phyloP scores from a whole-genome alignment of 805 yeast genomes.

The Candida nanaspora region DNA sequence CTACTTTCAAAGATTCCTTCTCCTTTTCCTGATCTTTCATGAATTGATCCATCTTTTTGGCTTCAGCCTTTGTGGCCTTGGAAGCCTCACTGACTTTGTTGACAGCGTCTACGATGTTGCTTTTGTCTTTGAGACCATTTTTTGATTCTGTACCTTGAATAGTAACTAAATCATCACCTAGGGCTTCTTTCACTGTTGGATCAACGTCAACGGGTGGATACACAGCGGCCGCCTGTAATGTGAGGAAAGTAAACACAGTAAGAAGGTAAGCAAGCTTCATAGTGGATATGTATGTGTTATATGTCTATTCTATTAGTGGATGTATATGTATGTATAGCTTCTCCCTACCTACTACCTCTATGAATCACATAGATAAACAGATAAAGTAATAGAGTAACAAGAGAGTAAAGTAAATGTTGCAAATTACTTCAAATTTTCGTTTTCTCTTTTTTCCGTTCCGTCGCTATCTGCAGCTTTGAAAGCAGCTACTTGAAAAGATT shows the following conservation, averaged over 20 bases:
- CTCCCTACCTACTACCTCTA: too few relatives aligned
- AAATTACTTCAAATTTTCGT: too few relatives aligned
- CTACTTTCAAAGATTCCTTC: conserved; percentile 6
- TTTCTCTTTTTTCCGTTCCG: too few relatives aligned
- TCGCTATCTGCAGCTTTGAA: too few relatives aligned
- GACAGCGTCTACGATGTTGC: not conserved
- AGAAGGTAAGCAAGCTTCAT: not conserved
- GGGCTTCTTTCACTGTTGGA: conserved; percentile 5
- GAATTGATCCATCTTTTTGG: conserved; percentile 8
- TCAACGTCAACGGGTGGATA: conserved; percentile 14
- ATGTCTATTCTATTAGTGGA: too few relatives aligned
- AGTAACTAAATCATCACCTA: conserved; percentile 10
- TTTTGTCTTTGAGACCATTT: too few relatives aligned
- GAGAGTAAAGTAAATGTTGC: too few relatives aligned
- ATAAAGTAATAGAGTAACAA: too few relatives aligned
- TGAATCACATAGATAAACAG: too few relatives aligned
- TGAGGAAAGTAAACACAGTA: conserved; percentile 4
- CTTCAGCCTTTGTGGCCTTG: conserved; percentile 5
- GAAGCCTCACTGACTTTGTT: conserved; percentile 1
- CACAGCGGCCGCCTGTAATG: conserved; percentile 10
- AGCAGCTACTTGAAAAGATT: too few relatives aligned
- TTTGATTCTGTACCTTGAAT: conserved; percentile 7
- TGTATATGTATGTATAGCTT: too few relatives aligned
- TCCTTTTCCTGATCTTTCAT: conserved; percentile 9
- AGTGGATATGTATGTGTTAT: too few relatives aligned